Evolutionary conservation across 2,329 filamentous ascomycete species (phyloP), one percentile per base, ranked within the genome.

Genomic region (Diaporthe citriasiana): DNA sequence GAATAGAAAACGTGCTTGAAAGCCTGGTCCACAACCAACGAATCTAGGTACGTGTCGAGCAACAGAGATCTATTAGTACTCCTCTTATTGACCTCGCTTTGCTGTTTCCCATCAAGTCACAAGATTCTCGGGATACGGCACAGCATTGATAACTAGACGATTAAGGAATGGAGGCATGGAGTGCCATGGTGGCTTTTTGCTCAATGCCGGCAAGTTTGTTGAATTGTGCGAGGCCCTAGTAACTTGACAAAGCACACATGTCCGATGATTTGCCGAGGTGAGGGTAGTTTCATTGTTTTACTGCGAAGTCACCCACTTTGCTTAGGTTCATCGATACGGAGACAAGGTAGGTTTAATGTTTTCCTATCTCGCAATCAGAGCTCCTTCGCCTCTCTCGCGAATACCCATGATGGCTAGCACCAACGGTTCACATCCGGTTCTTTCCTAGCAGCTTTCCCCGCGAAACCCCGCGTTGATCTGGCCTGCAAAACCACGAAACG

Each of bases 391-490:
- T 47, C 22, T 22, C 45, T 47, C 45, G 45, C 45, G 4, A n/a
- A 17, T 8, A 7, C 6, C 19, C 45, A 9, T 47, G 7, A 22
- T 47, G 5, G 33, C 33, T 35, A 35, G 33, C 33, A 35, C 5
- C 33, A 9, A 35, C 33, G 33, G 9, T 35, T 35, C 33, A 35
- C 45, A 47, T 55, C 51, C 50, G 50, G 51, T 22, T 33, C 17
- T 57, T 57, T 57, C 55, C 55, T 59, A 59, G 22, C 55, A 57
- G 55, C 38, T 45, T 63, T 63, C 57, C 57, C 57, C 57, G 57
- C 57, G 57, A 63, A 45, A 63, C 57, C 57, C 57, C 57, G 38
- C 57, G 55, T 12, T 55, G 51, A 55, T 30, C 51, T 30, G 51
- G 15, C 51, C 30, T 55, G 51, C 51, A 55, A 55, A 25, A 55